Evolutionary conservation across 2,329 filamentous ascomycete genomes (phyloP), one percentile per base, ranked within the genome.

Genomic region (Botrytis tulipae): DNA sequence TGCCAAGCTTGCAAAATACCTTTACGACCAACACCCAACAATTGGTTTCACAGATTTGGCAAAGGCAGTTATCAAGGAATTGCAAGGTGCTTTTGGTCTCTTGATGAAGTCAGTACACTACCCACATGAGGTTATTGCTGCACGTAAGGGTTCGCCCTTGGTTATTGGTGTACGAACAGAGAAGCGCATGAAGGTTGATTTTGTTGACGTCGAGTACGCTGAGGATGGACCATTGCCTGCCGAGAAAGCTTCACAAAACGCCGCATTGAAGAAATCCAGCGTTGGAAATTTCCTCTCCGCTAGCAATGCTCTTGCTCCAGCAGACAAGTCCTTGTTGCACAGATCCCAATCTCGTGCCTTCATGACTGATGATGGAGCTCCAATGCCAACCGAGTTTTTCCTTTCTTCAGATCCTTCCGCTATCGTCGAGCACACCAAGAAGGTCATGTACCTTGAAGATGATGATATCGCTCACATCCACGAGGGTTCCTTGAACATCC

Each of bases 111-210:
- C 96, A 60, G 94, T 98, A 73, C 95, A 98, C 89, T 99, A 94
- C 87, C 96, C 96, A 75, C 94, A 98, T 82, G 96, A 99, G 87
- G 93, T 98, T 76, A 94, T 99, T 84, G 96, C 96, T 73, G 96
- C 96, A 82, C 94, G 96, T 80, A 99, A 99, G 90, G 96, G 96
- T 85, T 99, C 96, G 76, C 96, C 96, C 61, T 89, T 99, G 75
- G 96, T 99, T 77, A 94, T 99, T 80, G 96, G 96, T 85, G 96
- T 99, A 82, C 93, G 94, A 86, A 98, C 96, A 73, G 89, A 94
- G 85, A 97, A 93, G 88, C 97, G 97, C 87, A 98, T 99, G 96
- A 99, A 98, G 92, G 96, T 99, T 76, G 96, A 99, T 86, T 99
- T 99, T 81, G 96, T 99, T 82, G 96, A 99, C 83, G 96, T 99